Evolutionary conservation across 805 yeast species (phyloP), one percentile per base, ranked within the genome.

Genomic region (Cyberlindnera saturnus): DNA sequence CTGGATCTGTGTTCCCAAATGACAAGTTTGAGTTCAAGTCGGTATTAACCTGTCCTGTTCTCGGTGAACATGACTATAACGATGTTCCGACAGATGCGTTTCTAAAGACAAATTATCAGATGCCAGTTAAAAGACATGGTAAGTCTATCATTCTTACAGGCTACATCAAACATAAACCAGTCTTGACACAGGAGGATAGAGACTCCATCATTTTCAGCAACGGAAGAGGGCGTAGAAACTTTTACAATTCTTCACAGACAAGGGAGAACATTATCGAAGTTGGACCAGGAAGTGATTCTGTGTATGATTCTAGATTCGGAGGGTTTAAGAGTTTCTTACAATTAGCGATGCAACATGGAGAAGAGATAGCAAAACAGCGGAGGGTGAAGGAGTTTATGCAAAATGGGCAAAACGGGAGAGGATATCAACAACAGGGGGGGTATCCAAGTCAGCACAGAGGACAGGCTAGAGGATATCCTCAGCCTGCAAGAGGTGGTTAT

Each of bases 71-170:
- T 30, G 53, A 55, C 2, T 57, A 64, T 34, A 65, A 59, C 4
- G 73, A 67, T 34, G 55, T 79, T 14, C 66, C 73, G 16, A 64
- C 69, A 2, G 66, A 71, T 42, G 39, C 60, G 19, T 63, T 71
- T 36, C 52, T 77, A 32, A 66, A 69, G 26, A 64, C 78, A 3
- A 68, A 69, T 38, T 91, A 82, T 56, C 58, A 69, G 36, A 74
- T 82, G 74, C 91, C 96, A 3, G 65, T 70, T 3, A 67, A 66
- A 32, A 70, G 64, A 13, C 51, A 43, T 3, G 82, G 88, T 29
- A 93, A 91, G 59, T 83, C 95, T 2, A 85, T 93, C 84, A 67
- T 91, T 18, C 62, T 91, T 49, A 84, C 81, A 37, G 97, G 97
- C 0, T 87, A 70, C 56, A 77, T 79, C 46, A 74, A 88, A 5